These are phyloP conservation scores for Mariannaea sp. DNA, from an alignment of 2,329 filamentous ascomycete species.

Conservation along the genomic window DNA sequence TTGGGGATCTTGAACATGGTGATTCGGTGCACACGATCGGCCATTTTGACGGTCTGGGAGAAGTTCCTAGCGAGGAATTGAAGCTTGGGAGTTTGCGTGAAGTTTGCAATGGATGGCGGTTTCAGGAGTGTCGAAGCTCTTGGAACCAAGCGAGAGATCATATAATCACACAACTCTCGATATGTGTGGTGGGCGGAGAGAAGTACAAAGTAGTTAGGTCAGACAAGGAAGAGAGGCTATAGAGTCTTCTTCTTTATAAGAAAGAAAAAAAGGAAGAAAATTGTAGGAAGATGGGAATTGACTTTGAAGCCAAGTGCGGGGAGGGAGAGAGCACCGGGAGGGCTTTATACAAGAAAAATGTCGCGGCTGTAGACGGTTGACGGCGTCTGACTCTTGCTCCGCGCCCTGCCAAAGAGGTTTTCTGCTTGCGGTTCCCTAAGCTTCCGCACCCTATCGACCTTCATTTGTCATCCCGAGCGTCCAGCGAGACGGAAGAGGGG, in stretches of 20 bases:
- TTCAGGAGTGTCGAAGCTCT: neutral
- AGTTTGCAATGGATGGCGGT: slow-evolving; percentile 8
- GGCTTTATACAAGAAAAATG: neutral
- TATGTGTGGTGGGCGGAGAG: too few relatives aligned
- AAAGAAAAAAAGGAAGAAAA: neutral
- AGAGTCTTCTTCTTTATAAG: too few relatives aligned
- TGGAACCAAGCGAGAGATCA: slow-evolving; percentile 21
- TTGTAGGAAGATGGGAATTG: too few relatives aligned
- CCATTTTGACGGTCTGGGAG: slow-evolving; percentile 42
- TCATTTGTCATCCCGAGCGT: slow-evolving; percentile 1
- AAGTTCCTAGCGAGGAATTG: slow-evolving; percentile 10
- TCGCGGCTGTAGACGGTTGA: slow-evolving; percentile 12
- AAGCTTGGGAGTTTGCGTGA: neutral
- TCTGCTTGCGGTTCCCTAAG: neutral
- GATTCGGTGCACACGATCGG: slow-evolving; percentile 51
- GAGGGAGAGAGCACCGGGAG: neutral
- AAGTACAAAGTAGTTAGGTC: too few relatives aligned
- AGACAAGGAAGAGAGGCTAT: neutral
- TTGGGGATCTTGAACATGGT: slow-evolving; percentile 60
- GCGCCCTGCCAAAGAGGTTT: neutral
- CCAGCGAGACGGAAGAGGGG: too few relatives aligned
- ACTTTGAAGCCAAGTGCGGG: too few relatives aligned
- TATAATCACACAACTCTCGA: slow-evolving; percentile 14
- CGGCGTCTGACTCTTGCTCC: slow-evolving; percentile 3
- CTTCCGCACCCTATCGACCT: neutral